These are phyloP conservation scores for Metschnikowia bowlesiae DNA, from an alignment of 805 yeast species.

Conservation along the genomic window DNA sequence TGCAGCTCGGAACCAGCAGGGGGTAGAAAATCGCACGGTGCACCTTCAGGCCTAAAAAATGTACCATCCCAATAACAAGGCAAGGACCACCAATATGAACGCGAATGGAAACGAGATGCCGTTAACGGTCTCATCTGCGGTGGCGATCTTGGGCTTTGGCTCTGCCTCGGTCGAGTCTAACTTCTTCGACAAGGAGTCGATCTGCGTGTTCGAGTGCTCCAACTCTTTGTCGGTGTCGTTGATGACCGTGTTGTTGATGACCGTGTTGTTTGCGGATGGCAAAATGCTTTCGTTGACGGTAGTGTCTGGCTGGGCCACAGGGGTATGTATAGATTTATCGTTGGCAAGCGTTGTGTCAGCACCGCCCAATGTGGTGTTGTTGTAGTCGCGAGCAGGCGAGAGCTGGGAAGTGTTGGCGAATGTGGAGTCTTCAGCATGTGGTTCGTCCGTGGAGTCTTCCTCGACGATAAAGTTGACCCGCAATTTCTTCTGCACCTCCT, in stretches of 20 bases:
- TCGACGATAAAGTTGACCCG: slow-evolving; percentile 52
- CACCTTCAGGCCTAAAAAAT: slow-evolving; percentile 41
- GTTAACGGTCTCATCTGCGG: slow-evolving; percentile 28
- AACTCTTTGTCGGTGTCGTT: slow-evolving; percentile 26
- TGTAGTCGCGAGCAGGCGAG: slow-evolving; percentile 13
- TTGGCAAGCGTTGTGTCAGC: slow-evolving; percentile 14
- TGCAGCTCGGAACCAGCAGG: background rate
- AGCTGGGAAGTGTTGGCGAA: slow-evolving; percentile 20
- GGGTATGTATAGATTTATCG: slow-evolving; percentile 8
- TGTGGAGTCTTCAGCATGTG: slow-evolving; percentile 16
- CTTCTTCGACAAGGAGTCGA: slow-evolving; percentile 41
- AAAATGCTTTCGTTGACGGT: slow-evolving; percentile 6
- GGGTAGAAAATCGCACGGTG: background rate
- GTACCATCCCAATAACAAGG: slow-evolving; percentile 70
- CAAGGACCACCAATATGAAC: slow-evolving; percentile 39
- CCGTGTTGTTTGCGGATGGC: slow-evolving; percentile 8
- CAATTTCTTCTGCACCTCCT: slow-evolving; percentile 59
- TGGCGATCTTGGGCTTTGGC: slow-evolving; percentile 14
- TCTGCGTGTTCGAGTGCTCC: slow-evolving; percentile 38
- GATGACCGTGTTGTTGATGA: slow-evolving; percentile 7
- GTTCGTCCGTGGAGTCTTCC: slow-evolving; percentile 19
- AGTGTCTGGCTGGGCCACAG: slow-evolving; percentile 5
- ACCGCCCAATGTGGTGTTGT: slow-evolving; percentile 12
- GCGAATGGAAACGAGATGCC: slow-evolving; percentile 57
- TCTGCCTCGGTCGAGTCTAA: slow-evolving; percentile 36